Percentiles rank a stretch among this genome's conserved stretches.
Evolutionary conservation across 2,329 filamentous ascomycete species (phyloP).

Genomic region (Capronia coronata): DNA sequence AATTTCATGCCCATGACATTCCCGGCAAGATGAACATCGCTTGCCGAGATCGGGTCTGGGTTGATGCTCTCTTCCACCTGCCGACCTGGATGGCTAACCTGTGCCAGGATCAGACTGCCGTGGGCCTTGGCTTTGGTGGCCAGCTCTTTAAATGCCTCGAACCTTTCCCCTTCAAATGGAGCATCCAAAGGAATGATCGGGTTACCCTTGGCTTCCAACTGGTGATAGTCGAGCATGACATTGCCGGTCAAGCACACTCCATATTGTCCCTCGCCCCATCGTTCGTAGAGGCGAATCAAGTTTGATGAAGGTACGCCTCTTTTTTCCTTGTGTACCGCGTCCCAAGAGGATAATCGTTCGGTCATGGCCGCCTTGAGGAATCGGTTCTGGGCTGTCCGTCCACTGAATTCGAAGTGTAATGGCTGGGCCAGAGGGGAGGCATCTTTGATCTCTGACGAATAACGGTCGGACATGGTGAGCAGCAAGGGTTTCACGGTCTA

Average conservation of each 20-base stretch:
- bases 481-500: neutral
- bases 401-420: constrained; percentile 39
- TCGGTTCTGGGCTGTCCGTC: constrained; percentile 54
- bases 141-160: constrained; percentile 50
- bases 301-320: constrained; percentile 51
- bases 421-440: neutral
- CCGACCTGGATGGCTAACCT: constrained; percentile 58
- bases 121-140: constrained; percentile 53
- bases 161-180: constrained; percentile 44
- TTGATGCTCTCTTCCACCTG: constrained; percentile 46
- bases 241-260: constrained; percentile 60
- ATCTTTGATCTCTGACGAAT: neutral
- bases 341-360: constrained; percentile 57
- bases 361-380: constrained; percentile 64
- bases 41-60: constrained; percentile 47
- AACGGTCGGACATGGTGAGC: neutral
- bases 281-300: constrained; percentile 50
- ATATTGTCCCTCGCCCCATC: constrained; percentile 55
- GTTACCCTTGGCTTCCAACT: constrained; percentile 53
- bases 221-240: constrained; percentile 57
- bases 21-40: constrained; percentile 43
- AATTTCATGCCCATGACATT: constrained; percentile 33
- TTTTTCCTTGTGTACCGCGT: constrained; percentile 31
- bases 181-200: constrained; percentile 50
- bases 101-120: constrained; percentile 53